Conservation (phyloP, 768 basidiomycete species). For the Psilocybe tampanensis region DNA sequence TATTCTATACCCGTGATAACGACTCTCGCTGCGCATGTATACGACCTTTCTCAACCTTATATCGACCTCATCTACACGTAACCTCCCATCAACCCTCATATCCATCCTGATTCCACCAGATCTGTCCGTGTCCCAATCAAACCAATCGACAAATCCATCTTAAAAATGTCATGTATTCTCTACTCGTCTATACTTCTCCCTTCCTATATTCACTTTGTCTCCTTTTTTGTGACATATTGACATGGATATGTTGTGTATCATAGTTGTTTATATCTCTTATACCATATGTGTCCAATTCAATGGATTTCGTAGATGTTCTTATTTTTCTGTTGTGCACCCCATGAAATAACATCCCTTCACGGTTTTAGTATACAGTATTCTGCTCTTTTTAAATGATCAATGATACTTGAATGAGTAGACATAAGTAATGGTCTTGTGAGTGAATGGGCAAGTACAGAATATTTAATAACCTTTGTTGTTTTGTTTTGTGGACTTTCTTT, state of each 20-base stretch:
- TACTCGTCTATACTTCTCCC: conserved; percentile 26
- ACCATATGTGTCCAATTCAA: not conserved
- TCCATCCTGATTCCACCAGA: not conserved
- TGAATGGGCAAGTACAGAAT: too few relatives aligned
- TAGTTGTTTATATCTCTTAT: not conserved
- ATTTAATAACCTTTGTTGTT: too few relatives aligned
- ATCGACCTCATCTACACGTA: not conserved
- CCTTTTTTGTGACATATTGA: conserved; percentile 33
- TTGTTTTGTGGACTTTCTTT: too few relatives aligned
- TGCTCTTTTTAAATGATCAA: not conserved
- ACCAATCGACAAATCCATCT: not conserved
- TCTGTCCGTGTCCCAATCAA: not conserved
- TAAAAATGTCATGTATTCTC: conserved; percentile 40
- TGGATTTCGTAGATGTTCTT: not conserved
- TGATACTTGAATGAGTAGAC: not conserved
- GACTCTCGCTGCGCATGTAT: not conserved
- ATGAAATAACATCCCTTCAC: not conserved
- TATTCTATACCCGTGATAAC: conserved; percentile 3
- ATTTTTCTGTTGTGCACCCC: not conserved
- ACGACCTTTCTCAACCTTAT: not conserved
- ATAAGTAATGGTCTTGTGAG: too few relatives aligned
- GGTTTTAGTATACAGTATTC: not conserved
- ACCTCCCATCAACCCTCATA: not conserved
- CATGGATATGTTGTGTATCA: conserved; percentile 29
- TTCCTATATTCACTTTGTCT: conserved; percentile 21